A percentile compares a stretch with the other conserved stretches of the same genome.
Conservation (phyloP, 116 monocot species). For the Posidonia oceanica region DNA sequence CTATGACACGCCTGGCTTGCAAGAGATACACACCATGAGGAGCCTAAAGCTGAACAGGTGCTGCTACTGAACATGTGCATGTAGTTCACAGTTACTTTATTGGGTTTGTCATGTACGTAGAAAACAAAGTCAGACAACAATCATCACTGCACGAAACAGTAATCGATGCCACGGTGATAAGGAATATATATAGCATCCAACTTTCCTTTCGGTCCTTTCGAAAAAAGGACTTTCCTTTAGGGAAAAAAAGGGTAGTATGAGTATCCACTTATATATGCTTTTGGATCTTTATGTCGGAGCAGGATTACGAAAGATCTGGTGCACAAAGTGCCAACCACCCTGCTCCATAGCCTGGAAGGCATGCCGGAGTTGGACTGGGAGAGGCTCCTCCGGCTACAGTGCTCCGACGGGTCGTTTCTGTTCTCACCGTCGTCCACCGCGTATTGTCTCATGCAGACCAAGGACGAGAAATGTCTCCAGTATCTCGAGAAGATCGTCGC, state of each 20-base stretch:
- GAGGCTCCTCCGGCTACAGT: conserved; percentile 54
- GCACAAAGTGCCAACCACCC: conserved; percentile 77
- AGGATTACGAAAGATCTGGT: conserved; percentile 83
- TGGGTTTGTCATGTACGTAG: too few relatives aligned
- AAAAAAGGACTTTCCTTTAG: too few relatives aligned
- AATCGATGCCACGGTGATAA: too few relatives aligned
- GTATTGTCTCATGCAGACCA: conserved; percentile 58
- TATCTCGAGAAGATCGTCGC: conserved; percentile 47
- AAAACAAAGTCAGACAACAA: too few relatives aligned
- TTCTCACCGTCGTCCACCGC: conserved; percentile 92
- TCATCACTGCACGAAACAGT: too few relatives aligned
- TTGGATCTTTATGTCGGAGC: not conserved
- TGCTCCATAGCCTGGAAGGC: conserved; percentile 93
- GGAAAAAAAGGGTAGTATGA: too few relatives aligned
- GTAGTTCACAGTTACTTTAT: too few relatives aligned
- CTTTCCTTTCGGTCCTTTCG: too few relatives aligned
- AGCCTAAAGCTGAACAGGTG: conserved; percentile 73
- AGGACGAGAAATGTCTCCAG: conserved; percentile 43
- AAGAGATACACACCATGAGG: conserved; percentile 48
- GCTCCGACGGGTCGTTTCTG: conserved; percentile 71
- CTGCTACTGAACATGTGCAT: conserved; percentile 5
- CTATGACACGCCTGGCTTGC: conserved; percentile 38
- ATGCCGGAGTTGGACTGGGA: conserved; percentile 70
- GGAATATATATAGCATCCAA: too few relatives aligned
- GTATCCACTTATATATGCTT: not conserved